Evolutionary conservation across 768 basidiomycete species (phyloP).

Genomic region (Termitomyces sp.): DNA sequence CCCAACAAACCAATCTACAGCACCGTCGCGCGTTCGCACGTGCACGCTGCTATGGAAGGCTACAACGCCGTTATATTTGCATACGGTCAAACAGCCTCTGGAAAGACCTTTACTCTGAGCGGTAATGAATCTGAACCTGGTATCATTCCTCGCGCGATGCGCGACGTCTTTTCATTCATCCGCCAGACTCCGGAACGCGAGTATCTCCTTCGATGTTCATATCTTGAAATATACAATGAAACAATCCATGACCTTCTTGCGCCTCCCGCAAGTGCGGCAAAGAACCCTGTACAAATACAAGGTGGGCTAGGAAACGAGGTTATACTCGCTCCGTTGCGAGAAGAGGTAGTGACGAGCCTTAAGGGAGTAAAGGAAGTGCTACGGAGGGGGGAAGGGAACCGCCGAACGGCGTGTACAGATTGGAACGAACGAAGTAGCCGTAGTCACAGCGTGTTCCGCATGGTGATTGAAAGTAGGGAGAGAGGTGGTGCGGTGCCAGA

Average conservation of each 20-base stretch:
- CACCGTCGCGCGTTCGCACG: constrained; percentile 71
- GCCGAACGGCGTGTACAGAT: constrained; percentile 93
- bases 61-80: constrained; percentile 97
- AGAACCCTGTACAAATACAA: constrained; percentile 68
- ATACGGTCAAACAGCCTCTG: constrained; percentile 84
- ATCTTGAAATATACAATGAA: constrained; percentile 98
- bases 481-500: constrained; percentile 30
- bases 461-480: constrained; percentile 87
- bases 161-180: constrained; percentile 86
- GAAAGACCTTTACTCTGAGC: constrained; percentile 51
- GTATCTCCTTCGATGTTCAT: constrained; percentile 93
- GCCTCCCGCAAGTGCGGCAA: constrained; percentile 47
- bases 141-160: constrained; percentile 90
- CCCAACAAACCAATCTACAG: constrained; percentile 78
- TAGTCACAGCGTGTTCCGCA: constrained; percentile 90
- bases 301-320: constrained; percentile 55
- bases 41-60: constrained; percentile 92
- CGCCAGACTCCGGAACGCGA: constrained; percentile 72
- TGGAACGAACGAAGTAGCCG: constrained; percentile 97
- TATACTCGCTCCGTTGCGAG: constrained; percentile 71
- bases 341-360: constrained; percentile 91
- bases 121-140: constrained; percentile 83
- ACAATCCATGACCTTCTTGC: constrained; percentile 82
- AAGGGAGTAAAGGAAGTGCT: constrained; percentile 84
- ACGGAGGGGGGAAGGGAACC: constrained; percentile 77